phyloP scores from a whole-genome alignment of 73 alveolate species.

The Durusdinium trenchii region DNA sequence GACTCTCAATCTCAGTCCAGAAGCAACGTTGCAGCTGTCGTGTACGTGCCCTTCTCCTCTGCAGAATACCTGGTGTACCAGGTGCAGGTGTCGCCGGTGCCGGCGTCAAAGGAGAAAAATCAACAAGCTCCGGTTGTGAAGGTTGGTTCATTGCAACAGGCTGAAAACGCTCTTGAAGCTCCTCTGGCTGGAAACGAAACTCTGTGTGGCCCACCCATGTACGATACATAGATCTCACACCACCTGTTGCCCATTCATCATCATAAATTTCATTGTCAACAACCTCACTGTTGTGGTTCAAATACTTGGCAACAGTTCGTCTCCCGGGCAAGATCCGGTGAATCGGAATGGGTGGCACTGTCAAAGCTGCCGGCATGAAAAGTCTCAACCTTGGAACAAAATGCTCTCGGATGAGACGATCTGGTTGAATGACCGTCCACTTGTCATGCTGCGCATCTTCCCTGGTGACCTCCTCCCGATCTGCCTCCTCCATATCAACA shows the following conservation, averaged over 20 bases:
- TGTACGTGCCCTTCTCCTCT: background rate
- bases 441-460: background rate
- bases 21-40: conserved; percentile 31
- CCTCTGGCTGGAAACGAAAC: background rate
- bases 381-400: background rate
- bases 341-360: background rate
- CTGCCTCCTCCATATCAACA: background rate
- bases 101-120: background rate
- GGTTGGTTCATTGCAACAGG: background rate
- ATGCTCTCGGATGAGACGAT: background rate
- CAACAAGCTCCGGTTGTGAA: background rate
- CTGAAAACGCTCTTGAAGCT: background rate
- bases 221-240: too few relatives aligned
- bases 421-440: background rate
- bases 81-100: background rate
- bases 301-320: too few relatives aligned
- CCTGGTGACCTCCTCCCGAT: background rate
- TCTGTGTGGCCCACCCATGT: background rate
- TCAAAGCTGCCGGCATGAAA: background rate
- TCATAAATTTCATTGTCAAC: too few relatives aligned
- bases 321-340: too few relatives aligned
- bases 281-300: too few relatives aligned
- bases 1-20: background rate
- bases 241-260: too few relatives aligned
- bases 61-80: background rate